Evolutionary conservation across 257 asterid genomes (phyloP).

Genomic region (Marsdenia floribunda): DNA sequence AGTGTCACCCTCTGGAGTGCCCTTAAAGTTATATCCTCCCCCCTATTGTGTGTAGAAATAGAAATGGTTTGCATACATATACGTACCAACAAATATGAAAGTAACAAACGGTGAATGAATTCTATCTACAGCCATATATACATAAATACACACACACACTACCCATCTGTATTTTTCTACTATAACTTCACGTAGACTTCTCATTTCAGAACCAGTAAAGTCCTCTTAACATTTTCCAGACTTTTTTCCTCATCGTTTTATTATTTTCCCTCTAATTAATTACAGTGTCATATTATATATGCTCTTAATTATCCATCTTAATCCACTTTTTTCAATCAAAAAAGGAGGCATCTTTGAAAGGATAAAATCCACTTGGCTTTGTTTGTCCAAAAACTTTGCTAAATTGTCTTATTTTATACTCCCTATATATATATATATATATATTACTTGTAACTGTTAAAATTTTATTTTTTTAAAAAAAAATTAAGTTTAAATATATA

Average conservation of each 20-base stretch:
- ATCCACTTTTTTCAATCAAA: too few relatives aligned
- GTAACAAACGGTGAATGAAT: conserved; percentile 32
- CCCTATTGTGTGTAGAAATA: not conserved
- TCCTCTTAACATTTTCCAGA: conserved; percentile 4
- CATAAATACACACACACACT: not conserved
- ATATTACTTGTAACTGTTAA: too few relatives aligned
- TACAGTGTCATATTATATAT: too few relatives aligned
- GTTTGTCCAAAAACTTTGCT: too few relatives aligned
- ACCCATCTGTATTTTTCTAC: conserved; percentile 9
- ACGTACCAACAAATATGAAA: conserved; percentile 58
- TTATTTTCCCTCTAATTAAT: too few relatives aligned
- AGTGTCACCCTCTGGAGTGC: conserved; percentile 64
- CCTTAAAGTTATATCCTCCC: conserved; percentile 37
- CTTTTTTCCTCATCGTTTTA: too few relatives aligned
- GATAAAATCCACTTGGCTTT: too few relatives aligned
- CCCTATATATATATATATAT: too few relatives aligned
- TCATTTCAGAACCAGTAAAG: conserved; percentile 8
- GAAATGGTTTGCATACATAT: conserved; percentile 16
- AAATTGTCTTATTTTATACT: too few relatives aligned
- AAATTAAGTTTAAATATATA: too few relatives aligned
- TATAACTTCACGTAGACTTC: conserved; percentile 22
- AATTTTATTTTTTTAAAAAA: not conserved
- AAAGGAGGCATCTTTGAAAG: too few relatives aligned
- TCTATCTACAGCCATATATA: not conserved
- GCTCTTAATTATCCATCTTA: too few relatives aligned